Base-by-base conservation (phyloP, 1,284 basidiomycete genomes). In the Rhodotorula sp. region DNA sequence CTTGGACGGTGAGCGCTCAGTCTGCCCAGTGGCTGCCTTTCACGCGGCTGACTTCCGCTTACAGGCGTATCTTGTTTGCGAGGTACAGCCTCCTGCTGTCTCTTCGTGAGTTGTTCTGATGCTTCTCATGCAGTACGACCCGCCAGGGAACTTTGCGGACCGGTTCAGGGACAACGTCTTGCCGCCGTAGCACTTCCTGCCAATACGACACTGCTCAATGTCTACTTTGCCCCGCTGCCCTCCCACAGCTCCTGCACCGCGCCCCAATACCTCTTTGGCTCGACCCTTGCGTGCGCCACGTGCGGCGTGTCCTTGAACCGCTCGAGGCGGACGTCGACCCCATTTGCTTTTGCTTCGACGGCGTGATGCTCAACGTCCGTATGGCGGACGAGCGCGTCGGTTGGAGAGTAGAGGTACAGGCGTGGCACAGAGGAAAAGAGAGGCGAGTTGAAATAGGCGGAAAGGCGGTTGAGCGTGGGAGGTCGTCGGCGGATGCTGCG, bases 341-440 rank as follows among this genome's bases (percentile, higher is more conserved):
- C 63, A 9, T n/a, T 10, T 10, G 23, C 7, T 25, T 41, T 25
- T 0, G 72, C 72, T 13, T 45, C 23, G 7, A 50, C 42, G 3
- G 59, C 70, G 45, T 76, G 72, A 0, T 7, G 49, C 50, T 74
- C 72, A 50, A 76, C 72, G 61, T 76, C 70, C 5, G 53, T 23
- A 23, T 44, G 53, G 13, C 66, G 70, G 61, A 76, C 68, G 57
- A 76, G 64, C 19, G 50, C 25, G 64, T 76, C 74, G 14, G 54
- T 25, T 10, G 34, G 27, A 4, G 67, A 68, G 66, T 76, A 76
- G 57, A 76, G 60, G 60, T 76, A 76, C 19, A 74, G 66, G 0
- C 74, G 69, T 5, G 72, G 72, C 41, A 68, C 68, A 19, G 65
- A 42, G 17, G 74, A 64, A 45, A 72, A 46, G 25, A 59, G 23